Base-by-base conservation (phyloP, 345 rosid species). In the Populus deltoides region DNA sequence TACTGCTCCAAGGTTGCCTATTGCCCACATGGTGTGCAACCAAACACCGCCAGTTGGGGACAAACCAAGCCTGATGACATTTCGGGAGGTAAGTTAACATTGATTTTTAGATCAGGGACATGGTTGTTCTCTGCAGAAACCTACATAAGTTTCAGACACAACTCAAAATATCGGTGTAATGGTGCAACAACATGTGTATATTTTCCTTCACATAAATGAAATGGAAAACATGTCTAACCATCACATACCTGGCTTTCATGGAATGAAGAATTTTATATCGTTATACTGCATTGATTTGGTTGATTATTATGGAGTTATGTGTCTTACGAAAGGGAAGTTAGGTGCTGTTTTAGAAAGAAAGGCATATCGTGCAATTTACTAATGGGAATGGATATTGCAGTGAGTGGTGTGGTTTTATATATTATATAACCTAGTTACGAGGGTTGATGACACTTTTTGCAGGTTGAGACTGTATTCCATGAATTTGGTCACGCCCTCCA, bases 401-500 rank as follows among this genome's bases (percentile, higher is more conserved):
- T 68, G 66, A 68, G 24, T 80, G 71, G 57, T 45, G 38, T 53
- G 45, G 33, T 68, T 74, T 68, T n/a, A 47, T 63, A 31, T 45
- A 9, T 59, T 63, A 9, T 41, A 20, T 35, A 45, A 33, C 59
- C 18, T 7, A 49, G 31, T 41, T 69, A 36, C 29, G 62, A 68
- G 25, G 43, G 71, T 68, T 72, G 27, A 66, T 79, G 45, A 12
- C 20, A 16, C 74, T 29, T 72, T 78, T 25, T 80, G 75, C 88
- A 94, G 98, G 97, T 94, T 82, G 93, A 94, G 85, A 91, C 97
- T 66, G 97, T 94, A 38, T 94, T 94, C 86, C 98, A 94, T 87
- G 98, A 94, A 88, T 94, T 94, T 83, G 98, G 98, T 47, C 98
- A 94, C 78, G 93, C 97, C 67, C 95, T 94, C 85, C 97, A 94